phyloP scores from a whole-genome alignment of 768 basidiomycete species.

The Ramaria rubella region DNA sequence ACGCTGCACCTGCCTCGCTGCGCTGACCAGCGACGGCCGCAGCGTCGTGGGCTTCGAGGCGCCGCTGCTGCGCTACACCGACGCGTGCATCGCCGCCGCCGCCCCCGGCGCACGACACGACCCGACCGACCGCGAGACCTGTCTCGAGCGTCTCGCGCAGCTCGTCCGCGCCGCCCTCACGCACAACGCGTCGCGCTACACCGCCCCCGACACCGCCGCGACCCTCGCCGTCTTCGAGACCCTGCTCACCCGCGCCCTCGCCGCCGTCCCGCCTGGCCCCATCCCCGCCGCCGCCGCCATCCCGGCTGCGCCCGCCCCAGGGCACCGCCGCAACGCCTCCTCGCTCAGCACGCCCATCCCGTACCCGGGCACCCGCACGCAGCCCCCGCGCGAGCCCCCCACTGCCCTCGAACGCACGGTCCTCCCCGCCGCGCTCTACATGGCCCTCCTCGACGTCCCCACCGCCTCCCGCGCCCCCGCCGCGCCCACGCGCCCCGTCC shows the following conservation, averaged over 20 bases:
- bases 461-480: constrained; percentile 50
- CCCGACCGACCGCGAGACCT: constrained; percentile 51
- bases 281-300: background rate
- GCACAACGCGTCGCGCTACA: background rate
- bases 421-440: constrained; percentile 54
- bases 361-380: constrained; percentile 24
- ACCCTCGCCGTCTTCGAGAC: constrained; percentile 23
- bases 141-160: constrained; percentile 54
- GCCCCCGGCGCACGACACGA: constrained; percentile 25
- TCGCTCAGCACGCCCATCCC: constrained; percentile 41
- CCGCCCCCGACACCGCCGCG: constrained; percentile 32
- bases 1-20: constrained; percentile 58
- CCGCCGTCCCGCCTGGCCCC: constrained; percentile 43
- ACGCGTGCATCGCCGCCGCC: constrained; percentile 60
- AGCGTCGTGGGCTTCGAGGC: constrained; percentile 62
- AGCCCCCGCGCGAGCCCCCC: constrained; percentile 7
- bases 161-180: constrained; percentile 42
- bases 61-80: constrained; percentile 47
- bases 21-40: constrained; percentile 53
- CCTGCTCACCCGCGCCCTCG: constrained; percentile 46
- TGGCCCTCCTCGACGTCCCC: constrained; percentile 57
- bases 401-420: constrained; percentile 4
- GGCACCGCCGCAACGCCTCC: constrained; percentile 59
- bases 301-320: constrained; percentile 28
- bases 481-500: constrained; percentile 54